A percentile compares a stretch with the other conserved stretches of the same genome.
These are phyloP conservation scores for Verticillium dahliae DNA, from an alignment of 2,329 filamentous ascomycete genomes.

Conservation along the genomic window DNA sequence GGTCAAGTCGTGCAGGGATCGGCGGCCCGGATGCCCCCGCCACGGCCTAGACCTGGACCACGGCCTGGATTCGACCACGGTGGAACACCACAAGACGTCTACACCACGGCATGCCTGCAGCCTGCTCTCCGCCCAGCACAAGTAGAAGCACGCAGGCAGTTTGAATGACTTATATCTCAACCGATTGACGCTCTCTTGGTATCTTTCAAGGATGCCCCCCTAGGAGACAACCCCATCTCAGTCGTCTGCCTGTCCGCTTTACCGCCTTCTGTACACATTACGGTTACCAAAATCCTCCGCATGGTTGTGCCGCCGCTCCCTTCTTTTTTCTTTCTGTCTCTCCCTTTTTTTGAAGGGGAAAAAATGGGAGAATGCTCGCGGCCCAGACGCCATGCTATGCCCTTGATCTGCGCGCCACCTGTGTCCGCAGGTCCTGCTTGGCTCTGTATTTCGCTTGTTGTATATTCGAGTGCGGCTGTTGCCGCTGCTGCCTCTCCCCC, in stretches of 20 bases:
- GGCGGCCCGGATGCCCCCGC: neutral
- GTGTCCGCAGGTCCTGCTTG: neutral
- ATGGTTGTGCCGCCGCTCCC: neutral
- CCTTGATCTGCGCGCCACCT: neutral
- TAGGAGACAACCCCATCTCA: neutral
- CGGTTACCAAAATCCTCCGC: neutral
- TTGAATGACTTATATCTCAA: neutral
- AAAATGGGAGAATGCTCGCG: neutral
- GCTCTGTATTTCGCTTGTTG: neutral
- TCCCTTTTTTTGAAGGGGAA: no score
- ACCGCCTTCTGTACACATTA: neutral
- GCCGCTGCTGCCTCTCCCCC: neutral
- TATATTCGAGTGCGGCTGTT: neutral
- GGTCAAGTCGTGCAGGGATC: neutral
- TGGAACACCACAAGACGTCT: neutral
- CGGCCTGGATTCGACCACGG: no score
- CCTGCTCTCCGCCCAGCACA: no score
- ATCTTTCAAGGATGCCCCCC: neutral
- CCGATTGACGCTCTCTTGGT: neutral
- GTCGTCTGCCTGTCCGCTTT: neutral
- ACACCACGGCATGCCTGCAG: no score
- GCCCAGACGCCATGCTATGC: conserved; percentile 2
- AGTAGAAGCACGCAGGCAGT: no score
- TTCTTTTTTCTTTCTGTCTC: no score
- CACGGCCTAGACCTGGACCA: neutral